These are phyloP conservation scores for Ochetophila trinervis DNA, from an alignment of 306 rosid genomes.

Conservation along the genomic window DNA sequence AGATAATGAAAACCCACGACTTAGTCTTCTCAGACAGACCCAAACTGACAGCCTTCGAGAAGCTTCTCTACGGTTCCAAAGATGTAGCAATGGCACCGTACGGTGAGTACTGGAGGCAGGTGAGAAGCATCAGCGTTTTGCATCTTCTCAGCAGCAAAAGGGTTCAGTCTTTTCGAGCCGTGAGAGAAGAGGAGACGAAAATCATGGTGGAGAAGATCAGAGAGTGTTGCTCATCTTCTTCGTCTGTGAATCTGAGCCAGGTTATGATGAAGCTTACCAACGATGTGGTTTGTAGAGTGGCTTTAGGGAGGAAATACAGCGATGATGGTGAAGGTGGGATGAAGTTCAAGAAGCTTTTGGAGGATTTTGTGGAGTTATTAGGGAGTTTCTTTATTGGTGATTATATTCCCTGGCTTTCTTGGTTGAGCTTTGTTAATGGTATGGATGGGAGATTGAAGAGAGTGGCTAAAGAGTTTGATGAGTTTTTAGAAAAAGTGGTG, in stretches of 20 bases:
- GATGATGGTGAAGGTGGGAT: not conserved
- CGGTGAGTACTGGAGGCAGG: constrained; percentile 52
- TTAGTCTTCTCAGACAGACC: constrained; percentile 32
- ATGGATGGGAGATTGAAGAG: constrained; percentile 5
- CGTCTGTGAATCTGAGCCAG: constrained; percentile 9
- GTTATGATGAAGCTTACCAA: not conserved
- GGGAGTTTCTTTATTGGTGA: constrained; percentile 18
- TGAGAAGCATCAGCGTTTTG: constrained; percentile 23
- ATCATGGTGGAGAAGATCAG: constrained; percentile 8
- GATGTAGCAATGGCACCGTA: constrained; percentile 38
- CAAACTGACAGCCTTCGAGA: constrained; percentile 4
- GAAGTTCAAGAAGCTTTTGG: constrained; percentile 11
- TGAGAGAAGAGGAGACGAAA: constrained; percentile 16
- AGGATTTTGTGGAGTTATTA: constrained; percentile 12
- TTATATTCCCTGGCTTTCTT: constrained; percentile 13
- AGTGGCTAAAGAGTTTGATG: constrained; percentile 20
- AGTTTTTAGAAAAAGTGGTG: constrained; percentile 11
- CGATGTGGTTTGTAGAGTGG: constrained; percentile 18
- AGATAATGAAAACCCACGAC: constrained; percentile 51
- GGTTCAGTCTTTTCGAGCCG: constrained; percentile 8
- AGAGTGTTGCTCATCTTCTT: too few species aligned
- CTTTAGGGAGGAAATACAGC: constrained; percentile 16
- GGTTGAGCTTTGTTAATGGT: constrained; percentile 17
- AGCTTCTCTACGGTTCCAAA: constrained; percentile 35
- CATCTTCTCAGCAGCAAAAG: constrained; percentile 14